Evolutionary conservation across 257 asterid species (phyloP).

Genomic region (Solanum ahanhuiri): DNA sequence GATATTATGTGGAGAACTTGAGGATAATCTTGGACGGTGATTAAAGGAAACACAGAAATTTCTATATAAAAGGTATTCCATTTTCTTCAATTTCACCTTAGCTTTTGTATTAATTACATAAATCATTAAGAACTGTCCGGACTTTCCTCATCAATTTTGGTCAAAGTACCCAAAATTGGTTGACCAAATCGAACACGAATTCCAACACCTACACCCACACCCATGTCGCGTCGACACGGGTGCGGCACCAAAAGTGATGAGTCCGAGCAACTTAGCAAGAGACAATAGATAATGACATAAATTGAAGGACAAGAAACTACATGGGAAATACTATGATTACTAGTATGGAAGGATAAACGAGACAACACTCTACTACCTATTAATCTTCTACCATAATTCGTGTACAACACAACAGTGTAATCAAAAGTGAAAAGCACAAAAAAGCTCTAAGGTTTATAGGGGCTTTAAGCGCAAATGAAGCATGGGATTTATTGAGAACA

Average conservation of each 20-base stretch:
- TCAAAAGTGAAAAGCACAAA: not conserved
- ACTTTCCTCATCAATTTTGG: not conserved
- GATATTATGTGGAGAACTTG: not conserved
- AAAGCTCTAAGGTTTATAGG: not conserved
- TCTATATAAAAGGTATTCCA: not conserved
- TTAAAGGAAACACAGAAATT: not conserved
- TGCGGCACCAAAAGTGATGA: not conserved
- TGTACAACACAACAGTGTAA: not conserved
- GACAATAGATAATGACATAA: not conserved
- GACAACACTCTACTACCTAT: not conserved
- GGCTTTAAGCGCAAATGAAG: not conserved
- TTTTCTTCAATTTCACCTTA: not conserved
- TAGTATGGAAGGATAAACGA: not conserved
- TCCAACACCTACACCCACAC: not conserved
- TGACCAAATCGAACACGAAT: not conserved
- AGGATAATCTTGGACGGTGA: not conserved
- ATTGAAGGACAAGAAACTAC: not conserved
- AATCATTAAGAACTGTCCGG: not conserved
- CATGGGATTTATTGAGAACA: not conserved
- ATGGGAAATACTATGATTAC: not conserved
- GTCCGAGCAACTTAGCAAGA: not conserved
- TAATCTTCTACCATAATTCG: not conserved
- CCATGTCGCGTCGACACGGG: not conserved
- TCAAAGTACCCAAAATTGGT: not conserved
- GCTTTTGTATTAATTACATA: not conserved